A percentile compares a stretch with the other conserved stretches of the same genome.
Evolutionary conservation across 331 rosid genomes (phyloP).

Genomic region (Acacia pycnantha): DNA sequence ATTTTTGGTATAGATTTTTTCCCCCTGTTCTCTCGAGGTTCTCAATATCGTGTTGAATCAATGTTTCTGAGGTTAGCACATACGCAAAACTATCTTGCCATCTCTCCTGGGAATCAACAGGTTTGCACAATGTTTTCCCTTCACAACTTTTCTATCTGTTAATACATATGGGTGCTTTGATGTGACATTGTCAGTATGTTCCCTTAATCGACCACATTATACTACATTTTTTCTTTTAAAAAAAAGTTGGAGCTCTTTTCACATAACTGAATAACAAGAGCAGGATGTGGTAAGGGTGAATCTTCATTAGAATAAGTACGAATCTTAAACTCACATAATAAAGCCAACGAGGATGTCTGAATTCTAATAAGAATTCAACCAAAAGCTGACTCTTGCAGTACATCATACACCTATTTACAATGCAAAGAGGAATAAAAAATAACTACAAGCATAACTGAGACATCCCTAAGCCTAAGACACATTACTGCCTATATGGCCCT

Average conservation of each 20-base stretch:
- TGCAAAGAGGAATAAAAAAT: background rate
- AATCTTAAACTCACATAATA: background rate
- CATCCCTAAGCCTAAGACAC: background rate
- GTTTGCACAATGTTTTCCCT: conserved; percentile 39
- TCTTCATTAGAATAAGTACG: background rate
- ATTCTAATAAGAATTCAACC: background rate
- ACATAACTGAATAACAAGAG: background rate
- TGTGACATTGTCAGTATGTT: conserved; percentile 8
- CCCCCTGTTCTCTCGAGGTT: conserved; percentile 97
- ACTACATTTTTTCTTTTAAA: background rate
- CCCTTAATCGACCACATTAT: conserved; percentile 15
- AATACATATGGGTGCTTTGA: conserved; percentile 1
- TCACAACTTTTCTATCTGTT: conserved; percentile 17
- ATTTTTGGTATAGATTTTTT: conserved; percentile 97
- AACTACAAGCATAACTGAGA: background rate
- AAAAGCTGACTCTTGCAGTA: background rate
- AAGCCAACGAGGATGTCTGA: background rate
- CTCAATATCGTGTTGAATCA: conserved; percentile 96
- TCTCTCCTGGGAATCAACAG: conserved; percentile 92
- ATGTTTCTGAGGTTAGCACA: conserved; percentile 94
- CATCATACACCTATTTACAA: background rate
- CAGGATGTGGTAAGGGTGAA: background rate
- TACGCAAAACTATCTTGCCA: conserved; percentile 82
- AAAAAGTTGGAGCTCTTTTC: conserved; percentile 3
- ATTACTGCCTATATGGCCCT: background rate